Percentiles rank a stretch among this genome's conserved stretches.
Conservation (phyloP, 106 monocot species). For the Xerophyta viscosa region DNA sequence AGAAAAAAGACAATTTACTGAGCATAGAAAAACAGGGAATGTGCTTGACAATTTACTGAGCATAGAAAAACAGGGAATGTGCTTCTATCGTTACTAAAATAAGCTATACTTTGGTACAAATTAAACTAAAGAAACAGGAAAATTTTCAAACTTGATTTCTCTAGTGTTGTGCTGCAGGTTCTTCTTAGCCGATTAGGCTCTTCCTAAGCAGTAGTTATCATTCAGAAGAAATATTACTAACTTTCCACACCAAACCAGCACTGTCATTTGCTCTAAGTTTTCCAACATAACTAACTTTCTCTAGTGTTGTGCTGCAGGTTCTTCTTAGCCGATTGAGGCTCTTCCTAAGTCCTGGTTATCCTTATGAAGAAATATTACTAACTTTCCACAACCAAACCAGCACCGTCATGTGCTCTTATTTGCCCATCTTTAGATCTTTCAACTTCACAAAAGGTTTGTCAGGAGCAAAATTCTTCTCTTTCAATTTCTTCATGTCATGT, state of each 20-base stretch:
- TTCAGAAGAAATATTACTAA: slow-evolving; percentile 62
- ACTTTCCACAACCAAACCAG: slow-evolving; percentile 47
- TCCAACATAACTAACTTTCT: no score
- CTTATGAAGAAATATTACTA: slow-evolving; percentile 70
- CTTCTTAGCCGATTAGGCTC: slow-evolving; percentile 68
- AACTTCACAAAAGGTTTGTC: slow-evolving; percentile 61
- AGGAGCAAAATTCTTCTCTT: not conserved
- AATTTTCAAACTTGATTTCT: no score
- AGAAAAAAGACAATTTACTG: no score
- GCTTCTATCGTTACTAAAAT: no score
- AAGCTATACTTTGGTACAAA: no score
- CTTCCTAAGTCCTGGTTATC: slow-evolving; percentile 84
- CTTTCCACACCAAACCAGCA: slow-evolving; percentile 42
- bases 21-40: no score
- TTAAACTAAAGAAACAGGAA: no score
- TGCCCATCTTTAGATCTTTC: slow-evolving; percentile 52
- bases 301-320: no score
- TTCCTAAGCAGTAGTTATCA: slow-evolving; percentile 86
- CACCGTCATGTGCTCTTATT: slow-evolving; percentile 49
- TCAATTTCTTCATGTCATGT: not conserved
- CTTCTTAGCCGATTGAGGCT: slow-evolving; percentile 68
- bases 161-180: no score
- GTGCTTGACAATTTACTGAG: no score
- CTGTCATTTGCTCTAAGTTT: slow-evolving; percentile 55
- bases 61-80: no score